A percentile compares a stretch with the other conserved stretches of the same genome.
phyloP scores from a whole-genome alignment of 192 early-diverging fungal species.

The Coemansia sp. region DNA sequence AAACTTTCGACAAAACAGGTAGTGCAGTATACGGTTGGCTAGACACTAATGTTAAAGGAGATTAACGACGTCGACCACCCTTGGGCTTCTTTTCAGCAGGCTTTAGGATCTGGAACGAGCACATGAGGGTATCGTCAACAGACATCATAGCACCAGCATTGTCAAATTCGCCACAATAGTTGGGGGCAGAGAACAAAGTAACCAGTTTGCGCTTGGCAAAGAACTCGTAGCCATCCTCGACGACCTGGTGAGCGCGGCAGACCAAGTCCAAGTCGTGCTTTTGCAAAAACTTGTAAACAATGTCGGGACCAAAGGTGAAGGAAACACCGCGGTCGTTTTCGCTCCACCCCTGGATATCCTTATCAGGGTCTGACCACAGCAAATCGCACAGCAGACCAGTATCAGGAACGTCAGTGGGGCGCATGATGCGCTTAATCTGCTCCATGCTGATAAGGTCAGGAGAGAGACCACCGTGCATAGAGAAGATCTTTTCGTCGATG shows the following conservation, averaged over 20 bases:
- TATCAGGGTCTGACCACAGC: conserved; percentile 97
- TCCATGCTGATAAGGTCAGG: conserved; percentile 98
- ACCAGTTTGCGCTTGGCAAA: conserved; percentile 88
- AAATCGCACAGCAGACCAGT: conserved; percentile 95
- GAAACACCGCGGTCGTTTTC: conserved; percentile 97
- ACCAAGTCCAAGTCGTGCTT: conserved; percentile 91
- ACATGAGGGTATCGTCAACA: conserved; percentile 87
- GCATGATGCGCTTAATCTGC: conserved; percentile 95
- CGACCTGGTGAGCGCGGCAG: conserved; percentile 93
- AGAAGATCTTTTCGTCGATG: conserved; percentile 97
- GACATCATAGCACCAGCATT: conserved; percentile 90
- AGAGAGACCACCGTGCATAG: conserved; percentile 97
- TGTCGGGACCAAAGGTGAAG: conserved; percentile 86
- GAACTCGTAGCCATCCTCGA: conserved; percentile 98
- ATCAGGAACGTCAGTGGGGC: conserved; percentile 97
- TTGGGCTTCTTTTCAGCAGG: conserved; percentile 77
- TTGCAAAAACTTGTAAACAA: conserved; percentile 81
- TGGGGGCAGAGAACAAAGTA: conserved; percentile 93
- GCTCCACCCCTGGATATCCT: conserved; percentile 90
- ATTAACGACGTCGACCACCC: conserved; percentile 45
- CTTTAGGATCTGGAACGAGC: conserved; percentile 84
- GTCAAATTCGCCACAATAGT: conserved; percentile 98
- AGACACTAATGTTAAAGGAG: neutral
- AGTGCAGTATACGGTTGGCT: neutral
- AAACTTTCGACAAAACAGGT: neutral